Evolutionary conservation across 1,139 yeast genomes (phyloP).

Genomic region (Saccharomyces hybrid): DNA sequence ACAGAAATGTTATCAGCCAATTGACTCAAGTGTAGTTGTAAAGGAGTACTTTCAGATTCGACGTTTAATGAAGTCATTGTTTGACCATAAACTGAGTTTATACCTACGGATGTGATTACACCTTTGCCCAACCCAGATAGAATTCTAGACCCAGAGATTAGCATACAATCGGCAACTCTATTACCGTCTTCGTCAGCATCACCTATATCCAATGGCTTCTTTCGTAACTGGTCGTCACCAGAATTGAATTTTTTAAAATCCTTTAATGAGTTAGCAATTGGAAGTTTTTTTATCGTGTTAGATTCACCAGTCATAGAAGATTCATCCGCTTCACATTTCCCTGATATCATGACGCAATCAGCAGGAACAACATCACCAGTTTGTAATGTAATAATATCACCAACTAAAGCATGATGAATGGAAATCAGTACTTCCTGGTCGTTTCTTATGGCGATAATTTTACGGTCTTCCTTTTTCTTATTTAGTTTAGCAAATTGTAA

Average conservation of each 20-base stretch:
- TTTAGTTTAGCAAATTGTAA: slow-evolving; percentile 84
- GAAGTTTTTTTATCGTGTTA: slow-evolving; percentile 61
- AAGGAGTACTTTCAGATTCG: slow-evolving; percentile 79
- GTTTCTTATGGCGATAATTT: slow-evolving; percentile 65
- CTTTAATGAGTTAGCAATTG: slow-evolving; percentile 44
- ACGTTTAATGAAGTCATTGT: slow-evolving; percentile 73
- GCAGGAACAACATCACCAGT: slow-evolving; percentile 95
- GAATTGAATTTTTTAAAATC: slow-evolving; percentile 29
- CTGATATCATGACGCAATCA: slow-evolving; percentile 70
- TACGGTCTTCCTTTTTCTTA: slow-evolving; percentile 78
- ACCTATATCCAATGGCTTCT: slow-evolving; percentile 43
- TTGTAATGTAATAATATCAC: slow-evolving; percentile 73
- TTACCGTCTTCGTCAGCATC: slow-evolving; percentile 13
- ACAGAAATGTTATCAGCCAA: slow-evolving; percentile 92
- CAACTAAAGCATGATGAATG: slow-evolving; percentile 72
- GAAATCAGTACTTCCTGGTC: slow-evolving; percentile 65
- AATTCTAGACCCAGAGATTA: slow-evolving; percentile 86
- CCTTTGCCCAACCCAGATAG: slow-evolving; percentile 83
- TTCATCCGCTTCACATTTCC: slow-evolving; percentile 82
- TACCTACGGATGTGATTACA: slow-evolving; percentile 84
- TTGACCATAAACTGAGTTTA: slow-evolving; percentile 80
- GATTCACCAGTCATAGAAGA: slow-evolving; percentile 92
- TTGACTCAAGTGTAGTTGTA: slow-evolving; percentile 71
- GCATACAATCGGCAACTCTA: slow-evolving; percentile 40
- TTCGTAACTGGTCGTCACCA: slow-evolving; percentile 23